Evolutionary conservation across 257 asterid genomes (phyloP), one percentile per base, ranked within the genome.

Genomic region (Plantago ovata): DNA sequence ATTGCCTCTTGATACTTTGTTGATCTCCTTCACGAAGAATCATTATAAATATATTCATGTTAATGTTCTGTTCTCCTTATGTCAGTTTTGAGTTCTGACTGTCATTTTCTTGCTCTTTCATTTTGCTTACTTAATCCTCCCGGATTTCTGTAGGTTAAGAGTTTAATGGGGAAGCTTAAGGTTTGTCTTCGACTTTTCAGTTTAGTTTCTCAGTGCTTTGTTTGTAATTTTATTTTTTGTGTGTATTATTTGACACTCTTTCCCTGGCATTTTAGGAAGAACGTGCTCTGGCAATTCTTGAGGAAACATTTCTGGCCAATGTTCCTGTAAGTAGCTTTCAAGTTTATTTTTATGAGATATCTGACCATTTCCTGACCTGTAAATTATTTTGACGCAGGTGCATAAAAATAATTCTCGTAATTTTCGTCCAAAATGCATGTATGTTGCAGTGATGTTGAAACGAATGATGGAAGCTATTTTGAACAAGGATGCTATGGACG

Each of bases 401-500:
- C 81, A 33, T 64, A 67, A 80, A 21, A 52, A 74, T 44, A 81
- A 85, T 79, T 92, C 85, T 66, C 95, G 90, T 21, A 81, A 85
- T 79, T 92, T 87, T 66, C 95, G 90, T 24, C 80, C 90, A 68
- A 92, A 92, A 79, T 87, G 96, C 84, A 79, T 87, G 28, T 92
- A 87, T 65, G 94, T 82, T 50, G 96, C 94, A 61, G 93, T 92
- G 53, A 92, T 92, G 98, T 39, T 92, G 79, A 84, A 95, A 64
- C 95, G 98, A 46, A 87, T 92, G 94, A 72, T 92, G 87, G 95
- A 92, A 64, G 98, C 95, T 52, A 81, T 87, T 67, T 56, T 92
- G 75, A 87, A 85, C 82, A 85, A 92, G 78, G 96, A 92, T 75
- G 76, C 96, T 53, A 77, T 85, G 86, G 98, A 92, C 78, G 98